A percentile compares a stretch with the other conserved stretches of the same genome.
These are phyloP conservation scores for Stropharia rugosoannulata DNA, from an alignment of 768 basidiomycete genomes.

Conservation along the genomic window DNA sequence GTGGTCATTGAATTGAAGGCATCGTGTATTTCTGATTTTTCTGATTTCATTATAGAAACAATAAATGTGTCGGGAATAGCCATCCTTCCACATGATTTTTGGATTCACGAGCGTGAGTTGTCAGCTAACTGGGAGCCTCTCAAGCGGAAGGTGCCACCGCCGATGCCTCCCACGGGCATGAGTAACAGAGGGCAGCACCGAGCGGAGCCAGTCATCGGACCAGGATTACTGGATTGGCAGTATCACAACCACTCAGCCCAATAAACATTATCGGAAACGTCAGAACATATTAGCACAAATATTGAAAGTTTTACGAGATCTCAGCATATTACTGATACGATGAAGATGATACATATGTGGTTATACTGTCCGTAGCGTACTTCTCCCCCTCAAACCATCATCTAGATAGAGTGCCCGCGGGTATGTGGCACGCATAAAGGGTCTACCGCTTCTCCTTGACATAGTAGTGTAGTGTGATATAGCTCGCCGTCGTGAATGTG, in stretches of 20 bases:
- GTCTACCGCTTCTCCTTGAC: slow-evolving; percentile 75
- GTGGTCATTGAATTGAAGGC: neutral
- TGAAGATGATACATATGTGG: neutral
- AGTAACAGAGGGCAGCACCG: too few species aligned
- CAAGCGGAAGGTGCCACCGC: neutral
- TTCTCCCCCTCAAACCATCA: neutral
- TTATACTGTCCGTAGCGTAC: neutral
- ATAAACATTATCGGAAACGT: too few species aligned
- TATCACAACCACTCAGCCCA: too few species aligned
- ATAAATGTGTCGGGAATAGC: neutral
- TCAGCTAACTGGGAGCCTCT: neutral
- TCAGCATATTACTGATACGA: neutral
- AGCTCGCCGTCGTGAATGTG: slow-evolving; percentile 74
- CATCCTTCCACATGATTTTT: neutral
- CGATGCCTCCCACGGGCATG: neutral
- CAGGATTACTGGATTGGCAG: too few species aligned
- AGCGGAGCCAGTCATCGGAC: too few species aligned
- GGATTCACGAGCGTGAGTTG: neutral
- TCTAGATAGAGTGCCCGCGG: neutral
- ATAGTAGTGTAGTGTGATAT: slow-evolving; percentile 78
- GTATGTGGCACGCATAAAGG: neutral
- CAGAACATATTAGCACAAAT: too few species aligned
- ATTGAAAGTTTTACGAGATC: too few species aligned
- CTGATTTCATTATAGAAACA: neutral
- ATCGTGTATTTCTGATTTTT: neutral